Percentiles rank a stretch among this genome's conserved stretches.
Evolutionary conservation across 2,329 filamentous ascomycete genomes (phyloP).

Genomic region (Parastagonospora avenae): DNA sequence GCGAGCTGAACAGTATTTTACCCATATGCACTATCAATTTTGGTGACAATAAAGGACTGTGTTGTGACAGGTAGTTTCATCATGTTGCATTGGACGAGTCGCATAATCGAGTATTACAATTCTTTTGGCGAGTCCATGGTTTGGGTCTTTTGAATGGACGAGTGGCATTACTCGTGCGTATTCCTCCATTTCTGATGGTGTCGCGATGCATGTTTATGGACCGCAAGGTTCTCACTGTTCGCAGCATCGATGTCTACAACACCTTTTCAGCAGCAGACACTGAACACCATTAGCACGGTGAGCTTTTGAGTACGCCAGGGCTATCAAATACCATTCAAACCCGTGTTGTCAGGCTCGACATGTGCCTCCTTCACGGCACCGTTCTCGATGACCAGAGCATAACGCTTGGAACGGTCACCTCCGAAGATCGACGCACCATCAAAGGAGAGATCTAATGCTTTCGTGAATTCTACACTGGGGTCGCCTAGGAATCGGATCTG

Average conservation of each 20-base stretch:
- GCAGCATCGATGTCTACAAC: constrained; percentile 10
- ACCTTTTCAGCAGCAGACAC: constrained; percentile 43
- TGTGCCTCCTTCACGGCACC: constrained; percentile 82
- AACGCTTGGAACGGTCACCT: constrained; percentile 81
- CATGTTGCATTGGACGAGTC: no score
- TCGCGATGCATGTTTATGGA: no score
- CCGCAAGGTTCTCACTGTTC: no score
- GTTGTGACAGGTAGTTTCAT: no score
- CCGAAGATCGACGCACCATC: constrained; percentile 82
- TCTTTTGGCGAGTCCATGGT: no score
- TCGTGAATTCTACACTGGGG: constrained; percentile 77
- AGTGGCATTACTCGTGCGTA: no score
- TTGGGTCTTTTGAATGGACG: no score
- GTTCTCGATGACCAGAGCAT: constrained; percentile 80
- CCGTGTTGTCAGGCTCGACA: constrained; percentile 88
- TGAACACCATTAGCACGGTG: constrained; percentile 9
- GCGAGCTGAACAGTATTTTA: no score
- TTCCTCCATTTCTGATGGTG: no score
- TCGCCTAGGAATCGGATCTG: constrained; percentile 91
- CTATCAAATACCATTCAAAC: constrained; percentile 68
- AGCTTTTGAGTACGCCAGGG: neutral
- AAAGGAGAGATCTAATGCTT: constrained; percentile 81
- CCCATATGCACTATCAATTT: no score
- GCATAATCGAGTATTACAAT: no score
- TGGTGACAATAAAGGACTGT: no score